These are phyloP conservation scores for Apiotrichum laibachii DNA, from an alignment of 1,284 basidiomycete species.

Conservation along the genomic window DNA sequence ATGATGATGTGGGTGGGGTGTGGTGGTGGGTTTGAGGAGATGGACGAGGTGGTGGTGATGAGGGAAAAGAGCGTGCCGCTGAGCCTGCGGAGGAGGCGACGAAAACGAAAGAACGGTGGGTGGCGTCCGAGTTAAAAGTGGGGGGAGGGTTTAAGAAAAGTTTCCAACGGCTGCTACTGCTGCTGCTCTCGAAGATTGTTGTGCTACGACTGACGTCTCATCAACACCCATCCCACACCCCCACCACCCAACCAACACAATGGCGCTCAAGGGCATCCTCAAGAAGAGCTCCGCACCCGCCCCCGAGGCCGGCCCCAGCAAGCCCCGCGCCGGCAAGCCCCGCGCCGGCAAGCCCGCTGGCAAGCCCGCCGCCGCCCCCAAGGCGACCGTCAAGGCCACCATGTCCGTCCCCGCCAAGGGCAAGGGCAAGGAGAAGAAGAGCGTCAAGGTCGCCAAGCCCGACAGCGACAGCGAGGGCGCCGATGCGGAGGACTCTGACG, in stretches of 20 bases:
- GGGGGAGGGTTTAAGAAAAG: conserved; percentile 13
- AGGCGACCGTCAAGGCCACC: conserved; percentile 8
- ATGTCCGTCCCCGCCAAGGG: not conserved
- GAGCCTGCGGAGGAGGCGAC: not conserved
- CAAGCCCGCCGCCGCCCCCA: conserved; percentile 8
- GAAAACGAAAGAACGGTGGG: no score
- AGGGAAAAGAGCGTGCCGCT: not conserved
- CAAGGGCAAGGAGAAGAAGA: conserved; percentile 3
- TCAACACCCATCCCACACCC: not conserved
- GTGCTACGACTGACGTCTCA: no score
- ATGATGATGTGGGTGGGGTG: conserved; percentile 5
- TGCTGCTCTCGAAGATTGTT: no score
- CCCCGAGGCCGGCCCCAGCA: conserved; percentile 13
- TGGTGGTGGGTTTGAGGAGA: conserved; percentile 1
- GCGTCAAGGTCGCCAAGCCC: conserved; percentile 11
- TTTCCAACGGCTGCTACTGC: conserved; percentile 11
- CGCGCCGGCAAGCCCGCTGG: not conserved
- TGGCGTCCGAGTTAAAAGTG: not conserved
- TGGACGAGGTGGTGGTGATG: not conserved
- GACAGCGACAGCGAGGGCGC: conserved; percentile 2
- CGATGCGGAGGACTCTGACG: conserved; percentile 16
- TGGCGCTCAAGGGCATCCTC: conserved; percentile 23
- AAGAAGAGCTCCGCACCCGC: conserved; percentile 10
- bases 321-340: not conserved
- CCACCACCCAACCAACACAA: conserved; percentile 1